Evolutionary conservation across 202 grass and related monocot species (phyloP).

Genomic region (Carex arenaria): DNA sequence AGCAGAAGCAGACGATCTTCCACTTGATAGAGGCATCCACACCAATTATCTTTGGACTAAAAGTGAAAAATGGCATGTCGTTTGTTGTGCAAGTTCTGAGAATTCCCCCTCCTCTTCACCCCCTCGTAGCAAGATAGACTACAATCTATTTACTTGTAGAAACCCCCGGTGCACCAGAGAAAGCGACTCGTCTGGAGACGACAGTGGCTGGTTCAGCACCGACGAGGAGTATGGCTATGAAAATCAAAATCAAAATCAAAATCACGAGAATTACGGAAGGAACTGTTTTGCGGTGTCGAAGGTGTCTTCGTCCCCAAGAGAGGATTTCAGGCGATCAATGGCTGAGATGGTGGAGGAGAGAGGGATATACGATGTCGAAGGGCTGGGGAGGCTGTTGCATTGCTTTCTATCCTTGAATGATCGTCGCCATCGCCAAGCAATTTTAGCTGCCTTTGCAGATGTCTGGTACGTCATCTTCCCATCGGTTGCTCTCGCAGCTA

Average conservation of each 20-base stretch:
- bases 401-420: constrained; percentile 85
- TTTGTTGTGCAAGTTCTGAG: constrained; percentile 27
- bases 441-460: constrained; percentile 66
- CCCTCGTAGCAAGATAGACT: constrained; percentile 90
- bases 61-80: constrained; percentile 75
- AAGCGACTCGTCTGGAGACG: constrained; percentile 45
- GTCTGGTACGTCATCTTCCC: constrained; percentile 74
- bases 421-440: constrained; percentile 51
- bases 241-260: constrained; percentile 1
- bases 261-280: constrained; percentile 16
- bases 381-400: constrained; percentile 63
- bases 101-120: constrained; percentile 24
- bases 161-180: constrained; percentile 8
- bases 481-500: not conserved
- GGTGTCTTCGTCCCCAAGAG: constrained; percentile 62
- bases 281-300: constrained; percentile 78
- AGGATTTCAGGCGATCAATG: constrained; percentile 83
- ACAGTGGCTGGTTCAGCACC: constrained; percentile 67
- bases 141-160: constrained; percentile 7
- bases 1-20: constrained; percentile 20
- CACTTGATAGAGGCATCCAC: not conserved
- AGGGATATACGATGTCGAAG: constrained; percentile 65
- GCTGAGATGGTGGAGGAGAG: constrained; percentile 81
- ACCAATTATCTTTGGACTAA: constrained; percentile 64
- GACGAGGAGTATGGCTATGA: constrained; percentile 27